Evolutionary conservation across 768 basidiomycete genomes (phyloP), one percentile per base, ranked within the genome.

Genomic region (Hygrophorus russula): DNA sequence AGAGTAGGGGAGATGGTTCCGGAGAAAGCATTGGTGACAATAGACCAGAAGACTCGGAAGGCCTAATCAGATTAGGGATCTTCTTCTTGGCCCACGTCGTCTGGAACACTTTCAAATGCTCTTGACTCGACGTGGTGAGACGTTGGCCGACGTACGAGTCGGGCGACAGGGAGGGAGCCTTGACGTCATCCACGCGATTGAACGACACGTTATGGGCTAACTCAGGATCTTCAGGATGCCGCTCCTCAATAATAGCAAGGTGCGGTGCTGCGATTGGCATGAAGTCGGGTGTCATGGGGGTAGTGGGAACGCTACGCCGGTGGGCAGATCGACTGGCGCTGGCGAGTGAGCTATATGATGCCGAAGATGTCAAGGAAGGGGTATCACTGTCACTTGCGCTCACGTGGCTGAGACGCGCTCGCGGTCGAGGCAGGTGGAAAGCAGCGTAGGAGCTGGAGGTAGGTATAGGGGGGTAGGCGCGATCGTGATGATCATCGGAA

Each of bases 341-440:
- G 27, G 56, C 51, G 2, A 54, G 53, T 3, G 68, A 69, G 41
- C 65, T 66, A 44, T 51, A 55, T 1, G 68, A 69, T 6, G 50
- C 57, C 20, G 66, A 70, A 39, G 68, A 68, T 24, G 63, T 59
- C 39, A 75, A 59, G 8, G 73, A 71, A n/a, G 70, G 70, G n/a
- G 65, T 67, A 45, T 71, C 69, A 39, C 66, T 68, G 46, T 66
- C 66, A 42, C 64, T 60, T 14, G 53, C 42, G 33, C 61, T 58
- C 17, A 61, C 53, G 19, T 57, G 46, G 5, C 55, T 52, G 31
- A 56, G 43, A 15, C 60, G 59, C 18, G 31, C 3, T 29, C 64
- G 65, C 6, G 49, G 41, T 36, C 56, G 59, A 30, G 66, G 62
- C 28, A 63, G 51, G 42, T 63, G 63, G 52, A 57, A 62, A 15